Evolutionary conservation across 345 rosid genomes (phyloP), one percentile per base, ranked within the genome.

Genomic region (Citrus maxima): DNA sequence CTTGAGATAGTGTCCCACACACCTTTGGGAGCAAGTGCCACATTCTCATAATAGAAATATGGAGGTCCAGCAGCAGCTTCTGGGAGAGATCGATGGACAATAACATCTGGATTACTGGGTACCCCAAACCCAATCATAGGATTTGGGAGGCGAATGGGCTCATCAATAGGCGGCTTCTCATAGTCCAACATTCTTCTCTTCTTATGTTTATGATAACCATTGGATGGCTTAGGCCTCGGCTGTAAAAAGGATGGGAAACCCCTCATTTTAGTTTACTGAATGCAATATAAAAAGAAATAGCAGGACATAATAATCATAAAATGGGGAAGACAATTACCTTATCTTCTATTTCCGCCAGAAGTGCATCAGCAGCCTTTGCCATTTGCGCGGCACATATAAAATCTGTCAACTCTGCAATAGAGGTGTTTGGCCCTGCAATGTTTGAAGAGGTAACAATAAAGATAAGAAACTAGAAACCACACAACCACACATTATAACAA

Each of bases 51-150:
- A 77, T 92, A 95, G 67, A 95, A 95, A 73, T 84, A 95, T 0
- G 98, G 98, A 27, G 93, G 97, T 9, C 92, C 95, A 3, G 19
- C 65, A 6, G 89, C 98, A 65, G 86, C 78, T 62, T 81, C 89
- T 4, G 99, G 93, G 64, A 95, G 89, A n/a, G 54, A 69, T 77
- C 99, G 82, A 22, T 79, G 70, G 59, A 80, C 78, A 55, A 82
- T 46, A 13, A 21, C 49, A 16, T 49, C 72, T 2, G 87, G 71
- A 34, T 95, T 88, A 2, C 70, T 76, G 12, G 99, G 99, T 34
- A 88, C 80, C n/a, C 99, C 99, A 82, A 88, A 95, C 25, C 99
- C 99, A 34, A 90, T 81, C 99, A 93, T 95, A 28, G 97, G 97
- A 74, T 85, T 90, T 77, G 99, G 98, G 58, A 93, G 88, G 21